Evolutionary conservation across 192 early-diverging fungal genomes (phyloP).

Genomic region (Podila epicladia): DNA sequence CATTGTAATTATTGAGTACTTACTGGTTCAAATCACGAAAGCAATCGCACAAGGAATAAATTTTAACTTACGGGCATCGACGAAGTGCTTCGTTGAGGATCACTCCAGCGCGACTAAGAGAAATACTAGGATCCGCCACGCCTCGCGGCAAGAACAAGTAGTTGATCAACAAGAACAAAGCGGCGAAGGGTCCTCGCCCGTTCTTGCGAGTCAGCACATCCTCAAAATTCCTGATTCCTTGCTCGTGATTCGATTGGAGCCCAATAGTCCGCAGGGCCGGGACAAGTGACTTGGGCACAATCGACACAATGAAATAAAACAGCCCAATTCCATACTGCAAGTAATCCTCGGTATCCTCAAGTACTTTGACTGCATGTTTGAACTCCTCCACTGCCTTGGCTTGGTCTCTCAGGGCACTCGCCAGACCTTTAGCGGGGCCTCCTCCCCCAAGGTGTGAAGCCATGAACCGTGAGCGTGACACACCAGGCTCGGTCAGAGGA

Average conservation of each 20-base stretch:
- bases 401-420: constrained; percentile 31
- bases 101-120: constrained; percentile 42
- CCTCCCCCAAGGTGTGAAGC: not conserved
- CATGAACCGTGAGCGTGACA: constrained; percentile 14
- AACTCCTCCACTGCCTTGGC: constrained; percentile 42
- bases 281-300: constrained; percentile 44
- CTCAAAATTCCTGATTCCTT: constrained; percentile 38
- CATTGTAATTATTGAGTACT: not conserved
- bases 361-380: constrained; percentile 35
- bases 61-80: constrained; percentile 41
- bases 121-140: constrained; percentile 36
- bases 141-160: constrained; percentile 53
- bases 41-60: not conserved
- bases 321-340: constrained; percentile 52
- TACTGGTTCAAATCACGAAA: not conserved
- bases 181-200: constrained; percentile 48
- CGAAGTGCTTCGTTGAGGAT: constrained; percentile 39
- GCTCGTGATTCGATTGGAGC: constrained; percentile 43
- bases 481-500: constrained; percentile 8
- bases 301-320: constrained; percentile 52
- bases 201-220: constrained; percentile 35
- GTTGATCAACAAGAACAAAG: constrained; percentile 45
- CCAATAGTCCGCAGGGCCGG: constrained; percentile 45
- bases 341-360: constrained; percentile 52
- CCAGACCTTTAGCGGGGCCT: constrained; percentile 19